Percentiles rank a stretch among this genome's conserved stretches.
These are phyloP conservation scores for Galium porrigens DNA, from an alignment of 305 asterid species.

Conservation along the genomic window DNA sequence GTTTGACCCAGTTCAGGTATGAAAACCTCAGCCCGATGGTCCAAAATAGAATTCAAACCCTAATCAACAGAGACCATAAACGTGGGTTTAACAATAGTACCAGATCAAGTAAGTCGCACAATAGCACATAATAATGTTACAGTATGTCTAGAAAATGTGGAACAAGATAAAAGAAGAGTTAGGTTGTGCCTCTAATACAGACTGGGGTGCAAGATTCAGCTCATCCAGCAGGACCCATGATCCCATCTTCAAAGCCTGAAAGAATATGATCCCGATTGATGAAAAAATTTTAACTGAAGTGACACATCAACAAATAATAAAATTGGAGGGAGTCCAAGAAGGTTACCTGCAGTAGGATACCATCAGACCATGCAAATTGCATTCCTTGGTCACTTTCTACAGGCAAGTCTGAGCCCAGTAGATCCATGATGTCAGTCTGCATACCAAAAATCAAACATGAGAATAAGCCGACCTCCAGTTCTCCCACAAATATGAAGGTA, in stretches of 20 bases:
- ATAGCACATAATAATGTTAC: not conserved
- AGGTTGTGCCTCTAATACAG: constrained; percentile 75
- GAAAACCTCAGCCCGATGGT: constrained; percentile 96
- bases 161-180: constrained; percentile 5
- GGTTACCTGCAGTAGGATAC: constrained; percentile 84
- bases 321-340: not conserved
- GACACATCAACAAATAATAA: constrained; percentile 8
- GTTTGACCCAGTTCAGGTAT: constrained; percentile 82
- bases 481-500: not conserved
- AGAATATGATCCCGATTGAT: constrained; percentile 12
- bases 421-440: constrained; percentile 99
- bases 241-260: constrained; percentile 87
- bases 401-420: constrained; percentile 94
- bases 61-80: constrained; percentile 16
- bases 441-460: constrained; percentile 17
- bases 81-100: not conserved
- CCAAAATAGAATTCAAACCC: constrained; percentile 98
- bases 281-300: constrained; percentile 9
- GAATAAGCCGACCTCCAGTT: not conserved
- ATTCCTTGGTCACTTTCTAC: constrained; percentile 82
- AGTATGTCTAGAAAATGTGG: constrained; percentile 3
- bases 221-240: constrained; percentile 97
- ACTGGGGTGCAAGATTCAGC: constrained; percentile 95
- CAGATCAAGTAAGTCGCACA: too few species aligned
- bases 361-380: constrained; percentile 98